Conservation (phyloP, 805 yeast species). For the Millerozyma acaciae region DNA sequence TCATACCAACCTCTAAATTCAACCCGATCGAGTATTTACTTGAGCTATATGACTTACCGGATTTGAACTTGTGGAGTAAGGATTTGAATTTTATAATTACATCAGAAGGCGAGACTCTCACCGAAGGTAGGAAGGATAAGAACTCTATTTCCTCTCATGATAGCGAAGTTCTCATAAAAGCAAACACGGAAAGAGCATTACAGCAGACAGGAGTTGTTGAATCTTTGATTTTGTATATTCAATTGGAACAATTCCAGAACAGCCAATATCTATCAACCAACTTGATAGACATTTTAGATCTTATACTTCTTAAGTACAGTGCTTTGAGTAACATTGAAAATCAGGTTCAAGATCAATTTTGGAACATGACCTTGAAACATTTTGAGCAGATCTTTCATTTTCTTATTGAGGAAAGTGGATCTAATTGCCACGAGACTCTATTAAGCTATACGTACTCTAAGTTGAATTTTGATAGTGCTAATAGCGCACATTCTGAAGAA, state of each 20-base stretch:
- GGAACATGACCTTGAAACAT: conserved; percentile 28
- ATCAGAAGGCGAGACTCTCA: conserved; percentile 15
- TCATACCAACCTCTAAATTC: conserved; percentile 38
- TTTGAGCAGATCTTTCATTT: conserved; percentile 27
- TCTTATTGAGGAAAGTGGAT: conserved; percentile 34
- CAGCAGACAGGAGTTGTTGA: conserved; percentile 31
- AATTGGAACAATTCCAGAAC: conserved; percentile 38
- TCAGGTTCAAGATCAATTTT: conserved; percentile 30
- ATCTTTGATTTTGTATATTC: conserved; percentile 32
- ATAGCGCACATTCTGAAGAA: not conserved
- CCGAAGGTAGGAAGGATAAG: conserved; percentile 16
- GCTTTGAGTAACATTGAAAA: conserved; percentile 14
- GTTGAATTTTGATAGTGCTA: conserved; percentile 15
- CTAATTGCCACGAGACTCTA: conserved; percentile 34
- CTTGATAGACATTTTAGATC: conserved; percentile 24
- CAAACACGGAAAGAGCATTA: conserved; percentile 17
- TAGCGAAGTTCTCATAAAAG: conserved; percentile 21
- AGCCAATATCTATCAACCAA: conserved; percentile 31
- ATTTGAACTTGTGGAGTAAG: conserved; percentile 26
- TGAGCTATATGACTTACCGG: conserved; percentile 28
- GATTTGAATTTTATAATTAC: conserved; percentile 16
- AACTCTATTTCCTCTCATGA: conserved; percentile 21
- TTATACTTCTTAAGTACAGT: conserved; percentile 27
- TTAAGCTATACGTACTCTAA: conserved; percentile 26
- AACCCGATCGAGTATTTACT: conserved; percentile 32